Conservation (phyloP, 768 basidiomycete species). For the Naganishia friedmannii region DNA sequence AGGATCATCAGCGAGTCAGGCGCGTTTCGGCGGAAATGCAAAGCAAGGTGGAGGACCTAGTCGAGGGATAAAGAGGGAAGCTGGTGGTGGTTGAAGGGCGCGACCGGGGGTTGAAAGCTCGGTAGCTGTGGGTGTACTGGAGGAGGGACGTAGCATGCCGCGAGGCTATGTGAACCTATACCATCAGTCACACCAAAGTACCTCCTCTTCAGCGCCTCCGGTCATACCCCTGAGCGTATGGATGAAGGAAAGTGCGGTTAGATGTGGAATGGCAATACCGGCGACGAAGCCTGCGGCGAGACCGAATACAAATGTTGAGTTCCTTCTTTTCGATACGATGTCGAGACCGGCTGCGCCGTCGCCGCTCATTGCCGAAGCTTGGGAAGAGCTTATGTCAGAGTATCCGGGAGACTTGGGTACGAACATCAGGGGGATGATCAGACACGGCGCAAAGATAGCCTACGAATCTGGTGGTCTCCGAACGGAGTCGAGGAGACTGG, state of each 20-base stretch:
- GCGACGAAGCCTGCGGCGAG: not conserved
- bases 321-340: not conserved
- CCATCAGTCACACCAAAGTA: not conserved
- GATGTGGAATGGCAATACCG: no score
- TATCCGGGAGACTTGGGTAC: not conserved
- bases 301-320: not conserved
- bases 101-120: not conserved
- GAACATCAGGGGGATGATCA: not conserved
- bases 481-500: not conserved
- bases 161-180: constrained; percentile 3
- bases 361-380: not conserved
- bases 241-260: no score
- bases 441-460: not conserved
- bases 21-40: not conserved
- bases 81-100: not conserved
- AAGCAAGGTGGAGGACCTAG: not conserved
- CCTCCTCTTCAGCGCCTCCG: no score
- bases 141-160: not conserved
- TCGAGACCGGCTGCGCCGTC: not conserved
- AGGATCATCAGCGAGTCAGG: not conserved
- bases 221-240: no score
- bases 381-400: not conserved
- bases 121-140: constrained; percentile 3
- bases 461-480: not conserved
- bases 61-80: constrained; percentile 11